Conservation (phyloP, 192 early-diverging fungal genomes). For the Backusella sp. region DNA sequence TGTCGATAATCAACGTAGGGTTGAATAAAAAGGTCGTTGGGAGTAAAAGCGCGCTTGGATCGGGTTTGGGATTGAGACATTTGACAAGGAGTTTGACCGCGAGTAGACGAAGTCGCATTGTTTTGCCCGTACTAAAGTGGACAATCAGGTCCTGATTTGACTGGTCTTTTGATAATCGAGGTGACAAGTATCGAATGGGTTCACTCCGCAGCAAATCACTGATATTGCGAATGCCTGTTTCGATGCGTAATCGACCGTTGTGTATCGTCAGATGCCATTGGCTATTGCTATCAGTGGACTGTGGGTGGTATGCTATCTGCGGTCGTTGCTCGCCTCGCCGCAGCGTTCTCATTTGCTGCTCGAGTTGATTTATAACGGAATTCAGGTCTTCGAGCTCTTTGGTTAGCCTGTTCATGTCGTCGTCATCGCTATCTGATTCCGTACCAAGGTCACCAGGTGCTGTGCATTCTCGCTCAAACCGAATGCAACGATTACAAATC, state of each 20-base stretch:
- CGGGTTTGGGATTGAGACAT: not conserved
- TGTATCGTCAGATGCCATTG: not conserved
- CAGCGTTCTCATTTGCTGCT: not conserved
- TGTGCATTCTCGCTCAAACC: not conserved
- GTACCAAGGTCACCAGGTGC: not conserved
- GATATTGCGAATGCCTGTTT: conserved; percentile 2
- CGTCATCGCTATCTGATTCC: not conserved
- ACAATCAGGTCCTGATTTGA: not conserved
- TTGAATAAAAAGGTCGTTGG: not conserved
- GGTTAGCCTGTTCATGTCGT: not conserved
- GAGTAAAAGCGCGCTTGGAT: not conserved
- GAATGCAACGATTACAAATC: not conserved
- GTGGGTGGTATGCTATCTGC: not conserved
- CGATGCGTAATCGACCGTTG: not conserved
- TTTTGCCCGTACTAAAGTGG: not conserved
- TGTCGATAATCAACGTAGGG: not conserved
- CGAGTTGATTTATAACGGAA: not conserved
- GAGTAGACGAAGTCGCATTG: not conserved
- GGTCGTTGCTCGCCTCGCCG: not conserved
- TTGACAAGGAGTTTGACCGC: not conserved
- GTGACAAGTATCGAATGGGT: not conserved
- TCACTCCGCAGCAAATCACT: not conserved
- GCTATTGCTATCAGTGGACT: not conserved
- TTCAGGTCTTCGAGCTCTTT: not conserved
- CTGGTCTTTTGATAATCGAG: not conserved